These are phyloP conservation scores for Carex sylvatica DNA, from an alignment of 202 grass and related monocot species.

Conservation along the genomic window DNA sequence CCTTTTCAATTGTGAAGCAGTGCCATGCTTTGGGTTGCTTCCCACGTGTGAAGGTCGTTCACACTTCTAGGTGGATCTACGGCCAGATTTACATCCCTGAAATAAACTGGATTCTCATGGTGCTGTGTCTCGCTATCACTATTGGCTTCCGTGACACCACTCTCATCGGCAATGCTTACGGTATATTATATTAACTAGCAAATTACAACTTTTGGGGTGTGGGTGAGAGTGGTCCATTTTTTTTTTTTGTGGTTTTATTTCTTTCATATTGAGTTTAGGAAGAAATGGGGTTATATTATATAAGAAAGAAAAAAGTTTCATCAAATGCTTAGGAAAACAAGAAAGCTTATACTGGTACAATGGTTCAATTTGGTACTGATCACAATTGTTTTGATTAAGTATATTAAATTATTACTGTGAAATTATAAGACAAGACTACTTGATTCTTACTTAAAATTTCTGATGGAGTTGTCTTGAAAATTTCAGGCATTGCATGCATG, in stretches of 20 bases:
- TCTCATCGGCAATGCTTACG: conserved; percentile 87
- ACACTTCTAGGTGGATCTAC: conserved; percentile 94
- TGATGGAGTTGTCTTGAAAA: conserved; percentile 21
- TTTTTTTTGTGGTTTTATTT: background rate
- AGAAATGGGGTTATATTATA: background rate
- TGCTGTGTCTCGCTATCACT: conserved; percentile 79
- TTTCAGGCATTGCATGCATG: conserved; percentile 93
- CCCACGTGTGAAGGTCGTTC: conserved; percentile 89
- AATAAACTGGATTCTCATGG: conserved; percentile 99
- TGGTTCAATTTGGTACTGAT: conserved; percentile 2
- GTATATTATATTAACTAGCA: conserved; percentile 35
- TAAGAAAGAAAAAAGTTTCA: background rate
- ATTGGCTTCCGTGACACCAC: conserved; percentile 79
- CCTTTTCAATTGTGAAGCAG: conserved; percentile 97
- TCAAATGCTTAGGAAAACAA: background rate
- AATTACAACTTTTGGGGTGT: background rate
- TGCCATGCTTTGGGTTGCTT: conserved; percentile 96
- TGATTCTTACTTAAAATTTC: background rate
- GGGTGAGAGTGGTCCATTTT: background rate
- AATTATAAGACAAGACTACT: background rate
- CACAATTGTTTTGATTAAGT: background rate
- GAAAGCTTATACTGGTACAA: background rate
- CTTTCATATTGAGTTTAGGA: conserved; percentile 4
- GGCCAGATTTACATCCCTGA: conserved; percentile 98
- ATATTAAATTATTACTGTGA: background rate